Base-by-base conservation (phyloP, 2,329 filamentous ascomycete species). In the Pleoardoris graminearum region DNA sequence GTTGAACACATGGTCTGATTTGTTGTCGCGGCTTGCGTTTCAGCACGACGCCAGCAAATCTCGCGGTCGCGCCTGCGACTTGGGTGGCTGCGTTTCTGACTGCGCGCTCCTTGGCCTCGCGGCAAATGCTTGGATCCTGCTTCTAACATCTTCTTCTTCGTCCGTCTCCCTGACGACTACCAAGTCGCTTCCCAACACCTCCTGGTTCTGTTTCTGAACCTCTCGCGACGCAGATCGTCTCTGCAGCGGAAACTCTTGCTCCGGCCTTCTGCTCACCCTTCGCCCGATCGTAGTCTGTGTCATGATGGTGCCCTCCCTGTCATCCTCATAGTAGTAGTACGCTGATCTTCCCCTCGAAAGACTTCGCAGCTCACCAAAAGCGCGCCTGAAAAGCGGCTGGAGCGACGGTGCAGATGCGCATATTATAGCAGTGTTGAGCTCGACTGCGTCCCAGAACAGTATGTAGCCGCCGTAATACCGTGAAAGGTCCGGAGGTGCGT, bases 361-460 rank as follows among this genome's bases (percentile, higher is more conserved):
- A n/a, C 53, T 36, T 10, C 47, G 42, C 2, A 65, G 22, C 32
- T 53, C 51, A 12, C 51, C 50, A 33, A 65, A 61, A 12, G 59
- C 33, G 19, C 48, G 47, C 35, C 57, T 55, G 48, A 65, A 48
- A 5, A 65, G 49, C 3, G 63, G 63, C 33, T 68, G 63, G 0
- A 66, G 50, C 10, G 60, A 65, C 14, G 65, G 65, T 3, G 51
- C 56, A 1, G 61, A 64, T 3, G 65, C 62, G 42, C 60, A 65
- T 7, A 65, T 57, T 8, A 68, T 66, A 1, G 59, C 63, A 2
- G 61, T 65, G 33, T 68, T 66, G 45, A 66, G 53, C 32, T 68
- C 63, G 23, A 68, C 58, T 30, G 63, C 61, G 12, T 60, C 54
- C 62, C 60, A 66, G 48, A 67, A 62, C 1, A 66, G 44, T 7